phyloP scores from a whole-genome alignment of 345 rosid species.

The Populus alba region DNA sequence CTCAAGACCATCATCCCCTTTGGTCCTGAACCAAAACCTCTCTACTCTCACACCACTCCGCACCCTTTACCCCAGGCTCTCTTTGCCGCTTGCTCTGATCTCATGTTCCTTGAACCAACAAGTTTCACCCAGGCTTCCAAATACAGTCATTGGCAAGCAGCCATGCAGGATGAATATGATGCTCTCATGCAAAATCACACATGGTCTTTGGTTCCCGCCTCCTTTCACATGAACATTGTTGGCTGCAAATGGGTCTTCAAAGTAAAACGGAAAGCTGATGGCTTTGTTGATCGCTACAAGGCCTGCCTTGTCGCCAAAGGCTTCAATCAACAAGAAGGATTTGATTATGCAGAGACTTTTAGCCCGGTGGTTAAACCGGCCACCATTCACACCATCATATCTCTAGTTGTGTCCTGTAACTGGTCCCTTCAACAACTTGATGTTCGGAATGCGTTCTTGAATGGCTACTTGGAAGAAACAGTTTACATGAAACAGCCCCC shows the following conservation, averaged over 20 bases:
- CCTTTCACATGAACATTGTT: not conserved
- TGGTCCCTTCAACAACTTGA: not conserved
- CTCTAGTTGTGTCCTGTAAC: fast-evolving
- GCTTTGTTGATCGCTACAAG: not conserved
- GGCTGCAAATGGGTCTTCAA: not conserved
- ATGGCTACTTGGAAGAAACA: not conserved
- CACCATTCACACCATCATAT: no score
- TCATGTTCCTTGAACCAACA: not conserved
- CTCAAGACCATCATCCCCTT: not conserved
- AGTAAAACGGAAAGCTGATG: no score
- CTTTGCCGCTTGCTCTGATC: not conserved
- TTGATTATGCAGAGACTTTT: not conserved
- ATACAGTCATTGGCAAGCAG: not conserved
- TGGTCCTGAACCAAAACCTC: not conserved
- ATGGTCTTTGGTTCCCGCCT: not conserved
- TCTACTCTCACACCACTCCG: not conserved
- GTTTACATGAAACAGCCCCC: not conserved
- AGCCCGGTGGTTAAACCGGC: fast-evolving
- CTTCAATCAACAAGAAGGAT: not conserved
- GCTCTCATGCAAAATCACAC: not conserved
- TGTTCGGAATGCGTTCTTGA: not conserved
- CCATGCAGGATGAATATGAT: not conserved
- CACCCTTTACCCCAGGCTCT: not conserved
- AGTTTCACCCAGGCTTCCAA: not conserved
- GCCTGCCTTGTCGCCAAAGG: not conserved